Evolutionary conservation across 345 rosid genomes (phyloP).

Genomic region (Aegle marmelos): DNA sequence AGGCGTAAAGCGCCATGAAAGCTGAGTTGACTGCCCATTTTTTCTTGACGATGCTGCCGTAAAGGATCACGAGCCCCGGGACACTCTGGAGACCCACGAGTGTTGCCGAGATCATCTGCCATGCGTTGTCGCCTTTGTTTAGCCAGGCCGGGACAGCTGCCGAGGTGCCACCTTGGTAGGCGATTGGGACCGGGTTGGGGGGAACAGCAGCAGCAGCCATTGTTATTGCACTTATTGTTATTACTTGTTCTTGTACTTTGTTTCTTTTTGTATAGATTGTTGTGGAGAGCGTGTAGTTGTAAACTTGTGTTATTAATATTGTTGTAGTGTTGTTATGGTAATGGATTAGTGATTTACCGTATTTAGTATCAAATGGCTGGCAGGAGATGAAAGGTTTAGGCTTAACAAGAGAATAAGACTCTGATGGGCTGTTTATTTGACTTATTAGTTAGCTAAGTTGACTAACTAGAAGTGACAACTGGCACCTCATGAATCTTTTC

Average conservation of each 20-base stretch:
- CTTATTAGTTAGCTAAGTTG: background rate
- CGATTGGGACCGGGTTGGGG: constrained; percentile 29
- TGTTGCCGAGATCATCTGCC: constrained; percentile 51
- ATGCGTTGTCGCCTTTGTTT: constrained; percentile 50
- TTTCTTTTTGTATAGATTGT: too few relatives aligned
- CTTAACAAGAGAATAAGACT: background rate
- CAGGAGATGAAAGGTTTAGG: too few relatives aligned
- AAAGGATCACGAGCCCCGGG: constrained; percentile 46
- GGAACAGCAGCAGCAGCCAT: constrained; percentile 20
- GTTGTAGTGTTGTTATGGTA: too few relatives aligned
- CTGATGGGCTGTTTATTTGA: background rate
- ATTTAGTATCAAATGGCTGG: background rate
- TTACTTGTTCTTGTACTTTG: too few relatives aligned
- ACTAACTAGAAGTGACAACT: background rate
- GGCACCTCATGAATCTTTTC: background rate
- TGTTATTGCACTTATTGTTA: too few relatives aligned
- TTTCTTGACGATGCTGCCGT: constrained; percentile 48
- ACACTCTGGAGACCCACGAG: constrained; percentile 47
- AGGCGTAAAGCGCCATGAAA: constrained; percentile 53
- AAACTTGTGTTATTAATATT: too few relatives aligned
- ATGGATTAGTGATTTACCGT: background rate
- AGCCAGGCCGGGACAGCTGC: constrained; percentile 44
- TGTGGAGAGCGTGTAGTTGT: too few relatives aligned
- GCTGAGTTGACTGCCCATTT: constrained; percentile 52
- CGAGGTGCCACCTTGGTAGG: constrained; percentile 28